phyloP scores from a whole-genome alignment of 192 early-diverging fungal genomes.

The Coemansia sp. region DNA sequence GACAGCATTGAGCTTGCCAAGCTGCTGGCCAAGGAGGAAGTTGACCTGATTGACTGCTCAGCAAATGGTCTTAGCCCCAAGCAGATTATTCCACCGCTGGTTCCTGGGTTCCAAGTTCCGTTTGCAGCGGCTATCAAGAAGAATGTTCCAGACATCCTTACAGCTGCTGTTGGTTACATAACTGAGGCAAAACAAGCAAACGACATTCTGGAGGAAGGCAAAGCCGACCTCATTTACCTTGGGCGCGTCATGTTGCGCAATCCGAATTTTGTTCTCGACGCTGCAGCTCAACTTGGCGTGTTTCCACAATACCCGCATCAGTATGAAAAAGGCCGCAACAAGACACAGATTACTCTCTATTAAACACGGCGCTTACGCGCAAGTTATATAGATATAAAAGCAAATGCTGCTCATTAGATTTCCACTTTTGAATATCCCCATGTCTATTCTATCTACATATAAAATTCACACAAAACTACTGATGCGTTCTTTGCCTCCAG shows the following conservation, averaged over 20 bases:
- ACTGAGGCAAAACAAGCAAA: constrained; percentile 66
- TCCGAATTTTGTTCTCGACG: constrained; percentile 63
- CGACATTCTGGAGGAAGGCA: constrained; percentile 59
- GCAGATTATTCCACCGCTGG: constrained; percentile 51
- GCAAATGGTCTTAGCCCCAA: constrained; percentile 66
- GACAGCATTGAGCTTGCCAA: constrained; percentile 59
- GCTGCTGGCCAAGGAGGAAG: too few species aligned
- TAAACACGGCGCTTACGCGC: background rate
- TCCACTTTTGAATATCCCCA: too few species aligned
- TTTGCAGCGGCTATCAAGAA: constrained; percentile 65
- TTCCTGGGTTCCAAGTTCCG: constrained; percentile 66
- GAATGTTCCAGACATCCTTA: constrained; percentile 56
- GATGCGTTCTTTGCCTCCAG: too few species aligned
- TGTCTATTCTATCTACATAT: too few species aligned
- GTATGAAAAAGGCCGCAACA: constrained; percentile 57
- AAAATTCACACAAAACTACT: too few species aligned
- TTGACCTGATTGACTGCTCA: too few species aligned
- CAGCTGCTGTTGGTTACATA: constrained; percentile 74
- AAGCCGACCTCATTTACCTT: constrained; percentile 74
- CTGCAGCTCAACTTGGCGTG: constrained; percentile 67
- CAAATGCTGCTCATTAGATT: too few species aligned
- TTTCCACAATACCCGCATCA: constrained; percentile 63
- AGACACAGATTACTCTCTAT: constrained; percentile 26
- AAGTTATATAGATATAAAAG: too few species aligned
- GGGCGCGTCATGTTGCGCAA: constrained; percentile 72